These are phyloP conservation scores for Phytophthora citricola DNA, from an alignment of 352 stramenopile genomes.

Conservation along the genomic window DNA sequence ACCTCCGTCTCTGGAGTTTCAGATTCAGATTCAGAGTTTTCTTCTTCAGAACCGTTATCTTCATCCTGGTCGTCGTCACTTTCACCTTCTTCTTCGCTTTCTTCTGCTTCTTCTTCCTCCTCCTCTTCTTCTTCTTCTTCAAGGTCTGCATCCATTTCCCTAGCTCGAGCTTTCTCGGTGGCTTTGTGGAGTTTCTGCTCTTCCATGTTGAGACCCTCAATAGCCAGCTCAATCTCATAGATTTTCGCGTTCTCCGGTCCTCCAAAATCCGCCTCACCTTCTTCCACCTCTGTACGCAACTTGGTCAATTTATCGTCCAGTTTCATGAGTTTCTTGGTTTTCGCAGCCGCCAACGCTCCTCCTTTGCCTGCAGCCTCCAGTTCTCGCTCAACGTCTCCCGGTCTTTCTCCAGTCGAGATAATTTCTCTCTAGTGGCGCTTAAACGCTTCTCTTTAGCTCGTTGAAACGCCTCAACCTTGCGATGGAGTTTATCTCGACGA, in stretches of 20 bases:
- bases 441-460: conserved; percentile 44
- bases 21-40: conserved; percentile 13
- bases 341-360: conserved; percentile 25
- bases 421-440: conserved; percentile 40
- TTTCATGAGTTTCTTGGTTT: conserved; percentile 36
- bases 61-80: conserved; percentile 8
- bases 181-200: conserved; percentile 30
- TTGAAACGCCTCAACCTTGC: conserved; percentile 47
- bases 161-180: conserved; percentile 31
- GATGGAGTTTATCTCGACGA: conserved; percentile 40
- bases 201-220: conserved; percentile 41
- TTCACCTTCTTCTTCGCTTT: conserved; percentile 18
- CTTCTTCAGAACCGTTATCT: conserved; percentile 20
- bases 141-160: conserved; percentile 33
- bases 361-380: conserved; percentile 13
- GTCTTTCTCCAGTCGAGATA: conserved; percentile 33
- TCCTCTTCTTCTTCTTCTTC: conserved; percentile 31
- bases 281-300: conserved; percentile 42
- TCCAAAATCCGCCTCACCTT: conserved; percentile 27
- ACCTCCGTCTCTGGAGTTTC: conserved; percentile 21
- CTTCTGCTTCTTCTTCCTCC: conserved; percentile 15
- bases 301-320: conserved; percentile 45
- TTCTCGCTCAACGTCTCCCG: conserved; percentile 23
- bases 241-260: conserved; percentile 49
- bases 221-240: conserved; percentile 48